Percentiles rank a stretch among this genome's conserved stretches.
phyloP scores from a whole-genome alignment of 1,139 yeast genomes.

The Saccharomyces uvarum region DNA sequence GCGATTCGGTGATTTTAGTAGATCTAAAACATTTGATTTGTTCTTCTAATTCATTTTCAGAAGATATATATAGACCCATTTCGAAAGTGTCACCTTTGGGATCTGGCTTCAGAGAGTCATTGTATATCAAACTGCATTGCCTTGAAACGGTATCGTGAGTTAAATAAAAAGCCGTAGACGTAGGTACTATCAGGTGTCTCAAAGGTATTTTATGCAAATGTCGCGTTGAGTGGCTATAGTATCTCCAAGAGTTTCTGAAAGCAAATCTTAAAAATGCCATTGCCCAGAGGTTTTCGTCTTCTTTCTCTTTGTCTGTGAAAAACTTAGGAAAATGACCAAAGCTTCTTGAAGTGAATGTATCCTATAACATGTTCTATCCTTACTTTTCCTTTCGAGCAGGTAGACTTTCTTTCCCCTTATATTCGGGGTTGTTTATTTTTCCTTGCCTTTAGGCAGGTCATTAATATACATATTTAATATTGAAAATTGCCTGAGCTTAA shows the following conservation, averaged over 20 bases:
- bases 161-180: not conserved
- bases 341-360: not conserved
- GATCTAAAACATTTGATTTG: constrained; percentile 6
- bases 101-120: constrained; percentile 35
- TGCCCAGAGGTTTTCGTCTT: not conserved
- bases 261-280: not conserved
- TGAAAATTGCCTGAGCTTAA: not conserved
- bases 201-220: not conserved
- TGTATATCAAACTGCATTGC: constrained; percentile 6
- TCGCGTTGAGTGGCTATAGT: not conserved
- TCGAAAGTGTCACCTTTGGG: constrained; percentile 56
- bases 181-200: not conserved
- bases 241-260: not conserved
- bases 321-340: not conserved
- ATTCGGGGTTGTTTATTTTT: not conserved
- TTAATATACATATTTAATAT: not conserved
- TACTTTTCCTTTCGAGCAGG: not conserved
- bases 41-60: constrained; percentile 41
- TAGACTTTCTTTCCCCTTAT: not conserved
- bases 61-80: constrained; percentile 55
- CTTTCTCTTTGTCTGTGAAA: not conserved
- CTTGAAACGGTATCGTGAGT: not conserved
- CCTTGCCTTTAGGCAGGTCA: not conserved
- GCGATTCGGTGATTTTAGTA: constrained; percentile 10
- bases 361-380: not conserved